Conservation (phyloP, 768 basidiomycete species). For the Podaxis mareebaensis region DNA sequence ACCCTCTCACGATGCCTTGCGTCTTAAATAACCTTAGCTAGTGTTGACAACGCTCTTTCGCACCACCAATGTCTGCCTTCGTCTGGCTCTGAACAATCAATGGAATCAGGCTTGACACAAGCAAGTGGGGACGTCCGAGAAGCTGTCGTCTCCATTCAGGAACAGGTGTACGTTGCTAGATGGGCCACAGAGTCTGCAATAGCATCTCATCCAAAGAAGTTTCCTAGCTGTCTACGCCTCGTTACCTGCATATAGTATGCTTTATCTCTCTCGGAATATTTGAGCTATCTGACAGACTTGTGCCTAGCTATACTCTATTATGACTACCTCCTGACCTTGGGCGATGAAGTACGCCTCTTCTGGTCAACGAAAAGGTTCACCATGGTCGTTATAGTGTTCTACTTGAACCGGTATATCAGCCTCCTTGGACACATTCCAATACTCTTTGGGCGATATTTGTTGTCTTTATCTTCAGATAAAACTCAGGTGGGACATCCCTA, state of each 20-base stretch:
- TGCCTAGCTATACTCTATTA: slow-evolving; percentile 42
- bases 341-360: slow-evolving; percentile 42
- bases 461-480: slow-evolving; percentile 17
- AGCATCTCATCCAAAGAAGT: background rate
- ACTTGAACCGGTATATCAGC: slow-evolving; percentile 44
- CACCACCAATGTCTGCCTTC: background rate
- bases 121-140: background rate
- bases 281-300: background rate
- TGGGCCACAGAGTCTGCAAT: background rate
- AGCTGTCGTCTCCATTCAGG: slow-evolving; percentile 4
- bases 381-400: slow-evolving; percentile 40
- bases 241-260: slow-evolving; percentile 6
- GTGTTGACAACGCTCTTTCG: background rate
- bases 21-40: background rate
- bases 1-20: background rate
- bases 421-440: slow-evolving; percentile 40
- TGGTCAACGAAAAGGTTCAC: slow-evolving; percentile 37
- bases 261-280: background rate
- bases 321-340: slow-evolving; percentile 50
- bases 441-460: slow-evolving; percentile 33
- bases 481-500: background rate
- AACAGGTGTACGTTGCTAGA: slow-evolving; percentile 2
- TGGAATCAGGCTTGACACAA: background rate
- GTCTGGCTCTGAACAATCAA: background rate
- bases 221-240: slow-evolving; percentile 3